A percentile compares a stretch with the other conserved stretches of the same genome.
Conservation (phyloP, 345 rosid genomes). For the Eucalyptus pauciflora region DNA sequence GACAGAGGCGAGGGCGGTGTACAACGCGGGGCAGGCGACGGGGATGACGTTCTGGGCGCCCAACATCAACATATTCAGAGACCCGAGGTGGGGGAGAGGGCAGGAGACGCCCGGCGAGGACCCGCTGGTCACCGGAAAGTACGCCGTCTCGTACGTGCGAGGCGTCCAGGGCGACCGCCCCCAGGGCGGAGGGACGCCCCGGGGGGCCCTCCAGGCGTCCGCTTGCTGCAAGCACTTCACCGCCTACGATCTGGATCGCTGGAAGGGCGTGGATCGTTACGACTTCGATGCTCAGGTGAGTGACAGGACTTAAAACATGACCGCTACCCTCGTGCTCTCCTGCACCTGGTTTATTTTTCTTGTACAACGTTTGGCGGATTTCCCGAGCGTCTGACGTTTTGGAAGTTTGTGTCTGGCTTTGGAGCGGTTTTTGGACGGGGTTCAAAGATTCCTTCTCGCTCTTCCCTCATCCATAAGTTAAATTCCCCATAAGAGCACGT, state of each 20-base stretch:
- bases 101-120: slow-evolving; percentile 95
- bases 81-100: slow-evolving; percentile 92
- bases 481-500: neutral
- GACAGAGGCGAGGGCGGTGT: slow-evolving; percentile 58
- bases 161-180: slow-evolving; percentile 66
- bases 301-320: neutral
- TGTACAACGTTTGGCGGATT: neutral
- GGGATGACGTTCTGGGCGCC: slow-evolving; percentile 88
- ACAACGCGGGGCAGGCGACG: slow-evolving; percentile 51
- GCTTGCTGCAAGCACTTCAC: slow-evolving; percentile 90
- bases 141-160: slow-evolving; percentile 61
- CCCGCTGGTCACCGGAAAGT: slow-evolving; percentile 47
- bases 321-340: neutral
- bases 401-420: neutral
- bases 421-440: neutral
- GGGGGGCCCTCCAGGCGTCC: slow-evolving; percentile 48
- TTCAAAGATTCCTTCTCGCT: neutral
- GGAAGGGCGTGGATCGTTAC: slow-evolving; percentile 67
- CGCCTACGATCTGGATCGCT: slow-evolving; percentile 82
- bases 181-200: slow-evolving; percentile 19
- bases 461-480: neutral
- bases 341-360: neutral
- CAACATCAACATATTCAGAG: slow-evolving; percentile 72
- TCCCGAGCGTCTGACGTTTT: neutral
- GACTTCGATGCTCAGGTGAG: slow-evolving; percentile 58